These are phyloP conservation scores for Trichophyton verrucosum DNA, from an alignment of 2,329 filamentous ascomycete species.

Conservation along the genomic window DNA sequence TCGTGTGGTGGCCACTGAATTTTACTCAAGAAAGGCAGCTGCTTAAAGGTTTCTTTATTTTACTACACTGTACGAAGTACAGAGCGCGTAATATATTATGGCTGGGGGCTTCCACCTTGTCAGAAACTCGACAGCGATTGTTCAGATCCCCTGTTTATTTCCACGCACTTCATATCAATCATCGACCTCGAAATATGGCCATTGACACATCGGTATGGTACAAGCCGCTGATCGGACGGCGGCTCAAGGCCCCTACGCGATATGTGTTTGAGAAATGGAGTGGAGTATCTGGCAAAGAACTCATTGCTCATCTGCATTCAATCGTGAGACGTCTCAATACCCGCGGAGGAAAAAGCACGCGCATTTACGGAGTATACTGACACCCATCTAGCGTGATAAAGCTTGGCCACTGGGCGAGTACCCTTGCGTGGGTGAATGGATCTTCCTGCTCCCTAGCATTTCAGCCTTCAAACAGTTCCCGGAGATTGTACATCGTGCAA, in stretches of 20 bases:
- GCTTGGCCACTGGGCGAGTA: constrained; percentile 3
- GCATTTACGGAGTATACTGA: neutral
- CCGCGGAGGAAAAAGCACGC: neutral
- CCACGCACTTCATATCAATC: neutral
- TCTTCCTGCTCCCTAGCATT: constrained; percentile 2
- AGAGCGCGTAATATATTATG: neutral
- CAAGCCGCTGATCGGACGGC: constrained; percentile 2
- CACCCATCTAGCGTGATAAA: neutral
- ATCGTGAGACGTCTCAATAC: constrained; percentile 2
- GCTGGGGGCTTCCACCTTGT: neutral
- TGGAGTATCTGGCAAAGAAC: constrained; percentile 1
- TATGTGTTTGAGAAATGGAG: constrained; percentile 4
- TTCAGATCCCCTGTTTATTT: neutral
- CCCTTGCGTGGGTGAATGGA: constrained; percentile 5
- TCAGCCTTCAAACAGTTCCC: constrained; percentile 4
- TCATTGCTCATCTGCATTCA: constrained; percentile 1
- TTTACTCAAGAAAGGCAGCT: neutral
- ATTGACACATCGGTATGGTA: constrained; percentile 4
- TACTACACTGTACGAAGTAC: too few relatives aligned
- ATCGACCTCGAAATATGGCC: neutral
- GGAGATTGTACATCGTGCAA: constrained; percentile 6
- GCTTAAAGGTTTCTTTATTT: neutral
- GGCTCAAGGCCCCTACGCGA: neutral
- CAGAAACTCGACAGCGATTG: neutral
- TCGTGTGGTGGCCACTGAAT: neutral